A percentile compares a stretch with the other conserved stretches of the same genome.
Conservation (phyloP, 164 flowering plant genomes). For the Macadamia integrifolia region DNA sequence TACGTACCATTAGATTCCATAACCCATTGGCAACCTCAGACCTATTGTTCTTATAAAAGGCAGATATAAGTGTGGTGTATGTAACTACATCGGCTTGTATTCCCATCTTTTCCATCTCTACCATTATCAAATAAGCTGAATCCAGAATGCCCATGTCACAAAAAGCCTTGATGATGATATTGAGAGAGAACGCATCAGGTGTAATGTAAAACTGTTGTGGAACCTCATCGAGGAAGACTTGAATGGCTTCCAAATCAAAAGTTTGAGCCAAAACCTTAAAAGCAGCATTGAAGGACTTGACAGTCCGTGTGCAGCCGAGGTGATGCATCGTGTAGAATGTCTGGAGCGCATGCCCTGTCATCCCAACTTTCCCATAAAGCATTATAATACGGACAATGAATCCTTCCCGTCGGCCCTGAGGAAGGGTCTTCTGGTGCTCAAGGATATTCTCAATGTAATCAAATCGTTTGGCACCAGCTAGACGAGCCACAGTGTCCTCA, state of each 20-base stretch:
- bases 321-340: slow-evolving; percentile 60
- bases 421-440: slow-evolving; percentile 63
- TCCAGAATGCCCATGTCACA: slow-evolving; percentile 55
- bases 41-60: slow-evolving; percentile 38
- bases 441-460: slow-evolving; percentile 62
- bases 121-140: slow-evolving; percentile 48
- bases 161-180: slow-evolving; percentile 53
- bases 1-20: slow-evolving; percentile 73
- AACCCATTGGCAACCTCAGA: slow-evolving; percentile 53
- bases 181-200: slow-evolving; percentile 44
- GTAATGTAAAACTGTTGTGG: slow-evolving; percentile 30
- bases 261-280: slow-evolving; percentile 46
- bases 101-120: slow-evolving; percentile 54
- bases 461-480: slow-evolving; percentile 65
- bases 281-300: slow-evolving; percentile 71
- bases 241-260: slow-evolving; percentile 33
- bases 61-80: slow-evolving; percentile 62
- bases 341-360: slow-evolving; percentile 53
- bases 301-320: slow-evolving; percentile 55
- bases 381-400: slow-evolving; percentile 62
- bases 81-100: slow-evolving; percentile 64
- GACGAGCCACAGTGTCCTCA: slow-evolving; percentile 59
- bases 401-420: slow-evolving; percentile 71
- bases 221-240: slow-evolving; percentile 34
- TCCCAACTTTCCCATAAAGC: slow-evolving; percentile 71